Percentiles rank a stretch among this genome's conserved stretches.
These are phyloP conservation scores for Straminergon stramineum DNA, from an alignment of 225 moss, liverwort and hornwort species.

Conservation along the genomic window DNA sequence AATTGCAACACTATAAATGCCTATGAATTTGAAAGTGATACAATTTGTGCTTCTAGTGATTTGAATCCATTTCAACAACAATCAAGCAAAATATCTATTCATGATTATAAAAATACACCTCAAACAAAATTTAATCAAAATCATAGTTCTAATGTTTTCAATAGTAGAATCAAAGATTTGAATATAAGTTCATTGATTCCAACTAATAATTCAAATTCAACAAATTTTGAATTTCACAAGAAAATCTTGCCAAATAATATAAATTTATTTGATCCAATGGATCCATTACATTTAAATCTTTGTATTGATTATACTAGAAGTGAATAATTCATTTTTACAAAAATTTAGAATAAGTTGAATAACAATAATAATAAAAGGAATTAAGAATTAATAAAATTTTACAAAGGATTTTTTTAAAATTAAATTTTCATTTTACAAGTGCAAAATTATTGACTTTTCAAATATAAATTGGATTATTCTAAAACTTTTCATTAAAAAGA, in stretches of 20 bases:
- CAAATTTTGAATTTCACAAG: background rate
- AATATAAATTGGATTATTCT: background rate
- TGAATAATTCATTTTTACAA: no score
- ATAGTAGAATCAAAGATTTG: background rate
- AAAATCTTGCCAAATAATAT: background rate
- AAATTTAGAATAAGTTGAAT: no score
- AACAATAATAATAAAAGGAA: background rate
- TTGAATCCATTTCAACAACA: background rate
- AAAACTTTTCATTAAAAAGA: no score
- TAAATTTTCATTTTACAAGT: accelerated
- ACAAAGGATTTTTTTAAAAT: background rate
- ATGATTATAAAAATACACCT: background rate
- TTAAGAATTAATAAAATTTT: no score
- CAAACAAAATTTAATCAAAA: background rate
- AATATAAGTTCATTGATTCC: background rate
- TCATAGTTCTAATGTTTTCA: background rate
- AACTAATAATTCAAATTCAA: background rate
- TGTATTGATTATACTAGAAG: background rate
- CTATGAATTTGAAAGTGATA: background rate
- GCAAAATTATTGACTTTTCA: background rate
- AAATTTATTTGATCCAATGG: background rate
- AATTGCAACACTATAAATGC: no score
- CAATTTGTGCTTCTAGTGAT: background rate
- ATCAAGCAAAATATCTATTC: background rate
- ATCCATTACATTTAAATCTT: background rate